Evolutionary conservation across 2,329 filamentous ascomycete species (phyloP).

Genomic region (Ceratocystis cacaofunesta): DNA sequence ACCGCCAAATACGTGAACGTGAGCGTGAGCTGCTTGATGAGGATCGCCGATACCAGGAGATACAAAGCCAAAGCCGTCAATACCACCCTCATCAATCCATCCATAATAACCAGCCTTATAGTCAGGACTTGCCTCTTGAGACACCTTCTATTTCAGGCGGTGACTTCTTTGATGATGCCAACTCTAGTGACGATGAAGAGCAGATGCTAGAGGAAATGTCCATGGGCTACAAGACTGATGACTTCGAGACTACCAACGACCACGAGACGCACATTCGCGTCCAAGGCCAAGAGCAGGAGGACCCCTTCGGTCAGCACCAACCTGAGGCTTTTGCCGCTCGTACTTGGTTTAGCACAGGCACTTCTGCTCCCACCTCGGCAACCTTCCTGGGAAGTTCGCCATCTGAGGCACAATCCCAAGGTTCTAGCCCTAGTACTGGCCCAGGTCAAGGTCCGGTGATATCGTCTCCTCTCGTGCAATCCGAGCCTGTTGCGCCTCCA

Average conservation of each 20-base stretch:
- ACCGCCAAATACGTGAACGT: slow-evolving; percentile 27
- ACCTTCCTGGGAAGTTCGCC: slow-evolving; percentile 7
- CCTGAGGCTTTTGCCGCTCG: slow-evolving; percentile 4
- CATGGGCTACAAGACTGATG: slow-evolving; percentile 64
- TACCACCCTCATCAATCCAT: background rate
- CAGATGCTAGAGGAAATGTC: slow-evolving; percentile 78
- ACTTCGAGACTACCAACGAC: slow-evolving; percentile 49
- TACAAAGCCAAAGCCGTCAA: background rate
- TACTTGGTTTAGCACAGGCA: slow-evolving; percentile 15
- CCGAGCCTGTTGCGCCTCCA: background rate
- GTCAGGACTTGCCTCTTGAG: background rate
- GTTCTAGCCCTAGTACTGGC: background rate
- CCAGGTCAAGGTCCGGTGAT: background rate
- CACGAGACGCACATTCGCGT: background rate
- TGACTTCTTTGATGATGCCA: slow-evolving; percentile 43
- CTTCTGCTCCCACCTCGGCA: slow-evolving; percentile 13
- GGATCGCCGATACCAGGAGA: slow-evolving; percentile 25
- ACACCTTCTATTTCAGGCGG: slow-evolving; percentile 19
- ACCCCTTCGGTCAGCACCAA: background rate
- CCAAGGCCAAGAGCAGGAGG: background rate
- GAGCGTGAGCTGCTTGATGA: slow-evolving; percentile 3
- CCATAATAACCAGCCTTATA: background rate
- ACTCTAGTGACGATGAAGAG: slow-evolving; percentile 58
- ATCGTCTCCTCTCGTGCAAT: background rate
- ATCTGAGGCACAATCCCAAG: background rate